Evolutionary conservation across 2,329 filamentous ascomycete genomes (phyloP).

Genomic region (Trichoderma breve): DNA sequence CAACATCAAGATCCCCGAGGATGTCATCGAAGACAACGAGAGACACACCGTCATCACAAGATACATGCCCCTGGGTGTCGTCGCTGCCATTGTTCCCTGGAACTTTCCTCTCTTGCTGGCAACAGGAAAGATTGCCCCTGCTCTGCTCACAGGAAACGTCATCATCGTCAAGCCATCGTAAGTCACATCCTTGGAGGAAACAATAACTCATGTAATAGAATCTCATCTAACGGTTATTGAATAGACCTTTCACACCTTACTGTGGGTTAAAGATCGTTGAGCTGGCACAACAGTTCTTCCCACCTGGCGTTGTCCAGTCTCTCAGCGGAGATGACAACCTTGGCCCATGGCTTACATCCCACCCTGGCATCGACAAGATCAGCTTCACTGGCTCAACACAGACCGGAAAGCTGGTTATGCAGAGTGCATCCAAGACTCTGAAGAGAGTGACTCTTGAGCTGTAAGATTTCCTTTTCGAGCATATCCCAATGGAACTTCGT

Average conservation of each 20-base stretch:
- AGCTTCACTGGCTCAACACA: slow-evolving; percentile 71
- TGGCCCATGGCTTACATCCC: slow-evolving; percentile 55
- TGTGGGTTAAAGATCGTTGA: slow-evolving; percentile 58
- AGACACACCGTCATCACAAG: slow-evolving; percentile 20
- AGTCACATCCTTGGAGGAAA: no score
- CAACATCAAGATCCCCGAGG: slow-evolving; percentile 34
- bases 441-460: slow-evolving; percentile 67
- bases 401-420: slow-evolving; percentile 72
- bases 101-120: slow-evolving; percentile 46
- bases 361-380: slow-evolving; percentile 60
- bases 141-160: slow-evolving; percentile 55
- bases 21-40: slow-evolving; percentile 37
- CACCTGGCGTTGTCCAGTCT: slow-evolving; percentile 60
- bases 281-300: slow-evolving; percentile 55
- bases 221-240: not conserved
- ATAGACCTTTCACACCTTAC: slow-evolving; percentile 53
- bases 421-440: slow-evolving; percentile 61
- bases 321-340: slow-evolving; percentile 61
- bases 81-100: slow-evolving; percentile 51
- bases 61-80: slow-evolving; percentile 38
- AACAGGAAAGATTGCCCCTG: slow-evolving; percentile 54
- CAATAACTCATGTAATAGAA: no score
- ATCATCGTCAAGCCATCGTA: slow-evolving; percentile 56
- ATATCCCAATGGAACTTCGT: accelerated
- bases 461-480: not conserved